Evolutionary conservation across 352 stramenopile species (phyloP).

Genomic region (Hyaloperonospora arabidopsidis): DNA sequence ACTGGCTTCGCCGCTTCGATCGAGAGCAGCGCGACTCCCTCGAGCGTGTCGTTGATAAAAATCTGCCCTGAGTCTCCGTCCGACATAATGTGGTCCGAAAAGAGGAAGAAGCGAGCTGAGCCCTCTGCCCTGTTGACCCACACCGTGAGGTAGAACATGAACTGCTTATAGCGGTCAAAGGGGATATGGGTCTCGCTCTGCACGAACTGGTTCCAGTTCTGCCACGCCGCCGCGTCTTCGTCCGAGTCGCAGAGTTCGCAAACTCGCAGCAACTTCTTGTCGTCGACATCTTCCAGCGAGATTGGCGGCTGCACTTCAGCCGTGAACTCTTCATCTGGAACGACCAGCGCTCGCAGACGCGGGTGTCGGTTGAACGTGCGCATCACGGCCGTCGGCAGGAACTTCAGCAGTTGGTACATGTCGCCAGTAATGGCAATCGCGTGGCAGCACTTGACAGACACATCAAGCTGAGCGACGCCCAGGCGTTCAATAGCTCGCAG

Average conservation of each 20-base stretch:
- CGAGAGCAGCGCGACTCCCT: slow-evolving; percentile 29
- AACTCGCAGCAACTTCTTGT: slow-evolving; percentile 25
- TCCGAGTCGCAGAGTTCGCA: slow-evolving; percentile 22
- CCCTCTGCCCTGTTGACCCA: slow-evolving; percentile 31
- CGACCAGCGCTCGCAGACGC: slow-evolving; percentile 35
- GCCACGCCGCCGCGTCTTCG: slow-evolving; percentile 16
- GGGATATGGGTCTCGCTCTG: slow-evolving; percentile 23
- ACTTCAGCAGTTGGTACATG: slow-evolving; percentile 32
- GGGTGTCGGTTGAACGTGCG: slow-evolving; percentile 55
- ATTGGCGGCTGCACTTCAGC: slow-evolving; percentile 35
- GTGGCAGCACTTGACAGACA: slow-evolving; percentile 33
- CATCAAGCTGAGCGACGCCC: slow-evolving; percentile 24
- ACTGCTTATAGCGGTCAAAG: slow-evolving; percentile 40
- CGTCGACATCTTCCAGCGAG: slow-evolving; percentile 26
- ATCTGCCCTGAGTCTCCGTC: slow-evolving; percentile 40
- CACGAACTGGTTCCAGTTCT: slow-evolving; percentile 35
- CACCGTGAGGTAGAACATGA: slow-evolving; percentile 41
- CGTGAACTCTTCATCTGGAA: slow-evolving; percentile 32
- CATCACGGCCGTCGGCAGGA: slow-evolving; percentile 43
- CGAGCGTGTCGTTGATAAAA: slow-evolving; percentile 42
- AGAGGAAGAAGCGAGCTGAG: slow-evolving; percentile 36
- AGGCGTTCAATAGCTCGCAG: slow-evolving; percentile 36
- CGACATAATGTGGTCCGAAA: slow-evolving; percentile 58
- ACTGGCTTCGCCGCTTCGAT: slow-evolving; percentile 21
- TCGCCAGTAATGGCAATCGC: slow-evolving; percentile 28